A percentile compares a stretch with the other conserved stretches of the same genome.
These are phyloP conservation scores for Retiboletus flavoniger DNA, from an alignment of 1,284 basidiomycete genomes.

Conservation along the genomic window DNA sequence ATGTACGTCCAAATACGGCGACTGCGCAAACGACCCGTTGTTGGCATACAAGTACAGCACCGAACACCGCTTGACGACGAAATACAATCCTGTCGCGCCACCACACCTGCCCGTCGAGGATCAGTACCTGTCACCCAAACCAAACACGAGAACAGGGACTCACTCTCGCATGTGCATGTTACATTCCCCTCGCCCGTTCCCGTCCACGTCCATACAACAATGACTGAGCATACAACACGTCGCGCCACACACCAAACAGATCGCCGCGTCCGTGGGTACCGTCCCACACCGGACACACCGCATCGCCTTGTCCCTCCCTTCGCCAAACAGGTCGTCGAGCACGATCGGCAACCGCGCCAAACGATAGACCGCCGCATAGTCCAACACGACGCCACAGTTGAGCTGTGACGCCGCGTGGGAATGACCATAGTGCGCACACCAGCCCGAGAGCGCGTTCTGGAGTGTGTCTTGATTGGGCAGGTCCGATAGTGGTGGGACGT, in stretches of 20 bases:
- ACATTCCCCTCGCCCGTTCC: slow-evolving; percentile 76
- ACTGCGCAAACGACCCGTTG: slow-evolving; percentile 84
- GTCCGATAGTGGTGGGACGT: slow-evolving; percentile 74
- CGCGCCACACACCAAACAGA: slow-evolving; percentile 90
- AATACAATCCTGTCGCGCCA: slow-evolving; percentile 85
- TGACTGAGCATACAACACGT: slow-evolving; percentile 91
- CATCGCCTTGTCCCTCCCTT: slow-evolving; percentile 60
- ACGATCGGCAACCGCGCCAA: slow-evolving; percentile 79
- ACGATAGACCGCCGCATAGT: slow-evolving; percentile 85
- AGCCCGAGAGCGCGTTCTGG: slow-evolving; percentile 78
- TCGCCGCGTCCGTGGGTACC: slow-evolving; percentile 82
- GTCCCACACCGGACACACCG: slow-evolving; percentile 79
- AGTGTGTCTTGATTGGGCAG: slow-evolving; percentile 78
- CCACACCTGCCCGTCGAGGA: slow-evolving; percentile 80
- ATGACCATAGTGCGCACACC: slow-evolving; percentile 80
- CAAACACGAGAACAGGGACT: slow-evolving; percentile 38
- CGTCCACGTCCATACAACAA: slow-evolving; percentile 81
- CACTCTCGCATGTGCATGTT: slow-evolving; percentile 94
- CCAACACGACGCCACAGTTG: slow-evolving; percentile 73
- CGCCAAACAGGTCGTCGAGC: slow-evolving; percentile 78
- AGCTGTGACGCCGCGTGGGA: slow-evolving; percentile 70
- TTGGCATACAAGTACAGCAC: slow-evolving; percentile 88
- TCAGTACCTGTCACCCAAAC: neutral
- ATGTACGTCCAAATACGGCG: slow-evolving; percentile 93
- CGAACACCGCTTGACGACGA: slow-evolving; percentile 91